Evolutionary conservation across 768 basidiomycete species (phyloP), one percentile per base, ranked within the genome.

Genomic region (Cyathus striatus): DNA sequence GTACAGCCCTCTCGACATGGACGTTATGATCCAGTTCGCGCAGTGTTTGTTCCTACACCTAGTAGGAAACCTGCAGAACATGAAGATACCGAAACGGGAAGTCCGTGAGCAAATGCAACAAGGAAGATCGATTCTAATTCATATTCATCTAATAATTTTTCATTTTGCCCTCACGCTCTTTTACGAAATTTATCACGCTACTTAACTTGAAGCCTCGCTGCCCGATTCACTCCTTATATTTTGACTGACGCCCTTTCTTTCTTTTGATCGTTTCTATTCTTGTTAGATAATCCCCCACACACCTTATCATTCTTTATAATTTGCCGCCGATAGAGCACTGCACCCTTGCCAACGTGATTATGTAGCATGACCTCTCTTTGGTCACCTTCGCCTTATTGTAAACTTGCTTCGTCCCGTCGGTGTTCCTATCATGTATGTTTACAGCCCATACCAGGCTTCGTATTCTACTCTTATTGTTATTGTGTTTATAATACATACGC

Each of bases 11-110:
- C 60, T 20, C 67, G 72, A 26, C 49, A 61, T 40, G 68, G 75
- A 43, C 69, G 76, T 40, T 78, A 76, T 49, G 76, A 78, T 52
- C 75, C 76, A 24, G 68, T 78, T 38, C 75, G 76, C 49, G 66
- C 69, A 43, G 65, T 60, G 6, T 68, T 69, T 44, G 50, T 71
- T n/a, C 63, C 68, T 6, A n/a, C n/a, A n/a, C n/a, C n/a, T n/a
- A n/a, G n/a, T n/a, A n/a, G n/a, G n/a, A n/a, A n/a, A n/a, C n/a
- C n/a, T n/a, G n/a, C n/a, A n/a, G n/a, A n/a, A n/a, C n/a, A n/a
- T n/a, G n/a, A n/a, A n/a, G n/a, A n/a, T n/a, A n/a, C n/a, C n/a
- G n/a, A n/a, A n/a, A n/a, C n/a, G n/a, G n/a, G n/a, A n/a, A n/a
- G n/a, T n/a, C n/a, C n/a, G n/a, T n/a, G n/a, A n/a, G n/a, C n/a